Percentiles rank a stretch among this genome's conserved stretches.
These are phyloP conservation scores for Globisporangium irregulare DNA, from an alignment of 352 stramenopile genomes.

Conservation along the genomic window DNA sequence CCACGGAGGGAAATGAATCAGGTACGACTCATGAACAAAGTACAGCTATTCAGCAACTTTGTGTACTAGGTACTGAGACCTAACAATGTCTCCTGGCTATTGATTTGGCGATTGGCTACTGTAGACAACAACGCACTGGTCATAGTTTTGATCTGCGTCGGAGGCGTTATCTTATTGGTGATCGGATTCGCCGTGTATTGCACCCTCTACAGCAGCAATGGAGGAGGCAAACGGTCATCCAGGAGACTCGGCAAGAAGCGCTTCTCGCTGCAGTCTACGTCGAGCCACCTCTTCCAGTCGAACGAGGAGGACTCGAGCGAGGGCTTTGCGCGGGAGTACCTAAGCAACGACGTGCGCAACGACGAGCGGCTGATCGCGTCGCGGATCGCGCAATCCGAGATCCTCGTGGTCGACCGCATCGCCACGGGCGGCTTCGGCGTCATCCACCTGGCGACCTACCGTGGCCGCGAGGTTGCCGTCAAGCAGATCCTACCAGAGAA, in stretches of 20 bases:
- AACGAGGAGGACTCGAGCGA: slow-evolving; percentile 8
- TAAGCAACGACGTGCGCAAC: slow-evolving; percentile 63
- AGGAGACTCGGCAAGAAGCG: slow-evolving; percentile 17
- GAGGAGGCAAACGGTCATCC: not conserved
- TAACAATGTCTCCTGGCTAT: not conserved
- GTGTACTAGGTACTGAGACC: not conserved
- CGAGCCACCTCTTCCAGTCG: slow-evolving; percentile 18
- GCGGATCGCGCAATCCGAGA: slow-evolving; percentile 45
- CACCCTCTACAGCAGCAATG: not conserved
- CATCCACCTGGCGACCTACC: slow-evolving; percentile 48
- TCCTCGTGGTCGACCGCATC: slow-evolving; percentile 37
- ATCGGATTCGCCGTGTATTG: not conserved
- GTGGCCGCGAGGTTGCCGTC: slow-evolving; percentile 31
- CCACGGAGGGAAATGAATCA: not conserved
- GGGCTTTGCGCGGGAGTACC: slow-evolving; percentile 24
- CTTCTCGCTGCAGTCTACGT: slow-evolving; percentile 17
- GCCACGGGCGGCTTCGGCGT: slow-evolving; percentile 58
- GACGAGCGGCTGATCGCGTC: slow-evolving; percentile 55
- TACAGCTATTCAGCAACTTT: not conserved
- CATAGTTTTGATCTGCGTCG: slow-evolving; percentile 5
- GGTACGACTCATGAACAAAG: not conserved
- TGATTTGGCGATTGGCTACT: not conserved
- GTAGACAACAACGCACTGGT: not conserved
- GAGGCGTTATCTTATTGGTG: not conserved
- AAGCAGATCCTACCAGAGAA: slow-evolving; percentile 41